Evolutionary conservation across 805 yeast species (phyloP).

Genomic region (Starmerella kuoi): DNA sequence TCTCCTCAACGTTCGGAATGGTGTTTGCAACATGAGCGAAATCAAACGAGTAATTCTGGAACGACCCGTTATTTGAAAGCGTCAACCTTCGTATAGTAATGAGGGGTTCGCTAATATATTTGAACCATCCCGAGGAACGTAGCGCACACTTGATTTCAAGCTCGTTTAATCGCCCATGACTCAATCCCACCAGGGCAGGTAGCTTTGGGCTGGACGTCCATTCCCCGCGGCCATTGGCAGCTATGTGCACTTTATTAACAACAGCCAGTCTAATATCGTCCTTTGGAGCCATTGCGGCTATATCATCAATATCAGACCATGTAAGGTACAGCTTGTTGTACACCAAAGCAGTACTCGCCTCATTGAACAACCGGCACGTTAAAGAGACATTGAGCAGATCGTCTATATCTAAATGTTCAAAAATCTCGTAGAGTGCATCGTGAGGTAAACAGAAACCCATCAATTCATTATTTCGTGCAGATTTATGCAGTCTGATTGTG

Average conservation of each 20-base stretch:
- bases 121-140: conserved; percentile 20
- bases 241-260: background rate
- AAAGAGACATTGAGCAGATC: conserved; percentile 11
- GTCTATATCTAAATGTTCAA: background rate
- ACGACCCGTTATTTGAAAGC: conserved; percentile 1
- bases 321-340: conserved; percentile 3
- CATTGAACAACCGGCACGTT: conserved; percentile 4
- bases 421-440: conserved; percentile 6
- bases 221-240: conserved; percentile 16
- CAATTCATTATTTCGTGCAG: background rate
- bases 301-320: conserved; percentile 13
- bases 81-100: conserved; percentile 1
- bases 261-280: conserved; percentile 2
- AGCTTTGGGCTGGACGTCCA: conserved; percentile 19
- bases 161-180: background rate
- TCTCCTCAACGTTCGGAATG: conserved; percentile 10
- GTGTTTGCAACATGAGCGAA: conserved; percentile 17
- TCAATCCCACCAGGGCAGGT: background rate
- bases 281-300: background rate
- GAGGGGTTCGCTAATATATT: conserved; percentile 15
- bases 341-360: conserved; percentile 5
- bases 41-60: conserved; percentile 14
- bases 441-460: conserved; percentile 2
- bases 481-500: background rate
- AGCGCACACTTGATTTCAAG: conserved; percentile 4